phyloP scores from a whole-genome alignment of 2,329 filamentous ascomycete genomes.

The Trichoderma endophyticum region DNA sequence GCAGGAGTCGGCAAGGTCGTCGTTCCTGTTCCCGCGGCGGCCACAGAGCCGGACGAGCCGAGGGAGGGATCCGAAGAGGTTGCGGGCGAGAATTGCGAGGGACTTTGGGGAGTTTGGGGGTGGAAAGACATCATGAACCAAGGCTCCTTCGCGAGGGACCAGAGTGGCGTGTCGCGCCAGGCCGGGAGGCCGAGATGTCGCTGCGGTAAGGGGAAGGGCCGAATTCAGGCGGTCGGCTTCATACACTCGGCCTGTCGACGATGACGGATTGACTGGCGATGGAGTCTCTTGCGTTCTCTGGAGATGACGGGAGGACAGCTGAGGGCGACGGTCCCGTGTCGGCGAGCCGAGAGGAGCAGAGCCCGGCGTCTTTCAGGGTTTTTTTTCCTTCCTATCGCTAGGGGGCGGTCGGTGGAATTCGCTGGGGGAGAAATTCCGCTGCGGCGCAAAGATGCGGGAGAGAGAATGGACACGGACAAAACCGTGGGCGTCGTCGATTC shows the following conservation, averaged over 20 bases:
- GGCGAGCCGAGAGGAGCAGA: slow-evolving; percentile 5
- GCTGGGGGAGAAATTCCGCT: background rate
- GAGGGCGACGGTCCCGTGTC: slow-evolving; percentile 8
- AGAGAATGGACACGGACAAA: background rate
- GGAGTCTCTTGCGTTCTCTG: background rate
- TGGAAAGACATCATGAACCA: slow-evolving; percentile 60
- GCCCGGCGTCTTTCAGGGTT: background rate
- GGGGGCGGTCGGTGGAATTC: background rate
- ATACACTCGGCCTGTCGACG: slow-evolving; percentile 26
- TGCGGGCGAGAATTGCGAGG: slow-evolving; percentile 58
- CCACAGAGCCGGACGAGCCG: slow-evolving; percentile 51
- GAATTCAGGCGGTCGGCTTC: slow-evolving; percentile 29
- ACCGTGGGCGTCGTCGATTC: slow-evolving; percentile 2
- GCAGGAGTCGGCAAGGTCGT: slow-evolving; percentile 60
- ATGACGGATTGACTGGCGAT: background rate
- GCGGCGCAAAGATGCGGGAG: background rate
- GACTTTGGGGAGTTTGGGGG: slow-evolving; percentile 65
- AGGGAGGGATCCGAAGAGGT: slow-evolving; percentile 50
- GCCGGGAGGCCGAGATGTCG: slow-evolving; percentile 33
- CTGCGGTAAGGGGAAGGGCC: slow-evolving; percentile 29
- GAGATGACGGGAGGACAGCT: background rate
- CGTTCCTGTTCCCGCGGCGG: slow-evolving; percentile 40
- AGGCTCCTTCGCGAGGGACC: slow-evolving; percentile 31
- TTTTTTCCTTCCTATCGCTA: slow-evolving; percentile 8
- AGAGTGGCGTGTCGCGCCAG: slow-evolving; percentile 32